Conservation (phyloP, 345 rosid genomes). For the Melaleuca alternifolia region DNA sequence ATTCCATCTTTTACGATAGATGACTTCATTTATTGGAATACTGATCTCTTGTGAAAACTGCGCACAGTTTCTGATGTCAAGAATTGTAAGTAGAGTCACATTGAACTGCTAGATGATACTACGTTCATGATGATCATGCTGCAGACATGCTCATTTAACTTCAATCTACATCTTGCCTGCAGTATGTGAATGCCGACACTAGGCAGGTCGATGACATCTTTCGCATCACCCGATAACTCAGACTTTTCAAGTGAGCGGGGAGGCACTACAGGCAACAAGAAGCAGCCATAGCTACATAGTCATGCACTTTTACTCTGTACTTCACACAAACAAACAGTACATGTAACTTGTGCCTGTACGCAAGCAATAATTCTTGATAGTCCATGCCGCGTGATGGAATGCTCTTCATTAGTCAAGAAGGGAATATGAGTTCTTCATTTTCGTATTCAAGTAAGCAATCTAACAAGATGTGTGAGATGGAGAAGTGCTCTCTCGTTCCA, state of each 20-base stretch:
- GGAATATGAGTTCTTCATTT: no score
- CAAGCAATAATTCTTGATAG: no score
- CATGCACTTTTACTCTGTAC: background rate
- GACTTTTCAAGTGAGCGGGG: background rate
- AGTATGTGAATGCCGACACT: slow-evolving; percentile 29
- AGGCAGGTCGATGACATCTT: slow-evolving; percentile 28
- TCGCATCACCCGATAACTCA: slow-evolving; percentile 17
- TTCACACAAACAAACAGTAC: background rate
- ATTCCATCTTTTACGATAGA: background rate
- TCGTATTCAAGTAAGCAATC: background rate
- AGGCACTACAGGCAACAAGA: background rate
- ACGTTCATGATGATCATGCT: background rate
- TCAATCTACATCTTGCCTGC: background rate
- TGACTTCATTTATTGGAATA: background rate
- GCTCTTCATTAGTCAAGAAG: no score
- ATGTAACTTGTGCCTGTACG: no score
- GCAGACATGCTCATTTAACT: background rate
- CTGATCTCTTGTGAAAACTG: background rate
- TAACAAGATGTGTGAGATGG: background rate
- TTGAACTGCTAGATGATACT: background rate
- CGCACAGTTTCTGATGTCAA: background rate
- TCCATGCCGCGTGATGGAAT: no score
- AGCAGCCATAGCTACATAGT: background rate
- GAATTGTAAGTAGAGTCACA: background rate
- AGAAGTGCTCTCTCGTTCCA: background rate